A percentile compares a stretch with the other conserved stretches of the same genome.
Evolutionary conservation across 1,284 basidiomycete genomes (phyloP).

Genomic region (Austroboletus niveus): DNA sequence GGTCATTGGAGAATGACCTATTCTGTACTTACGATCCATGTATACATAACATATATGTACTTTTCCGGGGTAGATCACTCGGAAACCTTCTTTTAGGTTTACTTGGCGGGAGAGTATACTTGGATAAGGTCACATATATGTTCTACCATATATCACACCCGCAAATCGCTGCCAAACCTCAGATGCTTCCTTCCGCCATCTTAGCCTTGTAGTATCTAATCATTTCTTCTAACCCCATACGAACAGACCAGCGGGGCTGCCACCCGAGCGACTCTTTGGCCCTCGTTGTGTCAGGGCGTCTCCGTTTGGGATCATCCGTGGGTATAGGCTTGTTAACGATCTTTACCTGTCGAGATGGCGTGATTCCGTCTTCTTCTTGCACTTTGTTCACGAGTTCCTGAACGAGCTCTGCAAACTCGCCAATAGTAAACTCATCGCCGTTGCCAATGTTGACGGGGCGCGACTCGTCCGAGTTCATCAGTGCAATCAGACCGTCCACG

Average conservation of each 20-base stretch:
- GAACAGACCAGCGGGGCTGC: constrained; percentile 91
- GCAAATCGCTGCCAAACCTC: constrained; percentile 2
- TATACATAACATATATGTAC: constrained; percentile 6
- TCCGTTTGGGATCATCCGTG: constrained; percentile 91
- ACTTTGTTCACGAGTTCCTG: constrained; percentile 88
- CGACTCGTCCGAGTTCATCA: constrained; percentile 90
- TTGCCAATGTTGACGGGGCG: constrained; percentile 96
- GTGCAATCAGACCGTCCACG: constrained; percentile 79
- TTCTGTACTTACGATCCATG: constrained; percentile 16
- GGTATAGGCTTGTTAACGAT: constrained; percentile 87
- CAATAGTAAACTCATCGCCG: constrained; percentile 91
- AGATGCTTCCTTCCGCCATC: constrained; percentile 80
- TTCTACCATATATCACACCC: background rate
- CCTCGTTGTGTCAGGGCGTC: constrained; percentile 88
- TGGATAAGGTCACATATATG: background rate
- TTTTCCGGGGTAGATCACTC: background rate
- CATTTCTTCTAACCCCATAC: constrained; percentile 93
- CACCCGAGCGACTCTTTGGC: constrained; percentile 86
- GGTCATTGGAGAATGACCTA: constrained; percentile 2
- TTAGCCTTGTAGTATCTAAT: constrained; percentile 87
- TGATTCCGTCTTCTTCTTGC: constrained; percentile 75
- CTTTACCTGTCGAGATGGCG: constrained; percentile 55
- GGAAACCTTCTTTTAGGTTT: background rate
- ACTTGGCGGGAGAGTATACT: background rate
- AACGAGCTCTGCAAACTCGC: constrained; percentile 86